These are phyloP conservation scores for Hypoxylon perforatum DNA, from an alignment of 495 filamentous ascomycete species.

Conservation along the genomic window DNA sequence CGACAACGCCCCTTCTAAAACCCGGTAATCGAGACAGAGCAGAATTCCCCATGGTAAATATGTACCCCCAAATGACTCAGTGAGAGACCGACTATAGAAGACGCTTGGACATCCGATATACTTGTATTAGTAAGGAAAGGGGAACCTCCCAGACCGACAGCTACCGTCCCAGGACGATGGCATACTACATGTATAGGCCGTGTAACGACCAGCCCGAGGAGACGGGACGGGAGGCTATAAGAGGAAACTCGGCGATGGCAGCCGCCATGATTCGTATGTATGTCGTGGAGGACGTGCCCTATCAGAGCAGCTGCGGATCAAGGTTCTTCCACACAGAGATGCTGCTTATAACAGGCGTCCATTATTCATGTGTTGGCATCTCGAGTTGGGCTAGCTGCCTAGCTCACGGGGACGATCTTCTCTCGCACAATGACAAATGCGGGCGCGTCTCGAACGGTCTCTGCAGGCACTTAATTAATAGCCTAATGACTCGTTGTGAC, in stretches of 20 bases:
- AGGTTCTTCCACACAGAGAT: constrained; percentile 17
- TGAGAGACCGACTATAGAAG: background rate
- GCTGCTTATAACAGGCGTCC: constrained; percentile 8
- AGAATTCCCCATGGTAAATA: constrained; percentile 16
- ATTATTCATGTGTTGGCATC: constrained; percentile 20
- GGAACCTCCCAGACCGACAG: constrained; percentile 5
- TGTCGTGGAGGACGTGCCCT: background rate
- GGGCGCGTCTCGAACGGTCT: constrained; percentile 25
- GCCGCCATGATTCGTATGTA: constrained; percentile 1
- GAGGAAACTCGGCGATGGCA: background rate
- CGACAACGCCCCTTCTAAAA: constrained; percentile 15
- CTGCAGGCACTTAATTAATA: constrained; percentile 1
- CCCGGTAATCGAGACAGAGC: background rate
- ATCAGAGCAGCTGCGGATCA: constrained; percentile 9
- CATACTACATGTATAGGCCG: constrained; percentile 11
- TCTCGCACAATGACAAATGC: constrained; percentile 4
- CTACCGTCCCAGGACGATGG: constrained; percentile 10
- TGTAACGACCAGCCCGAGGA: constrained; percentile 21
- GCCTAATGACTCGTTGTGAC: constrained; percentile 19
- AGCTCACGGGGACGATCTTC: constrained; percentile 12
- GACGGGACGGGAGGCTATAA: constrained; percentile 17
- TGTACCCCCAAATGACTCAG: background rate
- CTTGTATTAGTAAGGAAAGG: constrained; percentile 1
- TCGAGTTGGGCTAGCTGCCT: constrained; percentile 10
- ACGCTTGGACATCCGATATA: constrained; percentile 2